Conservation (phyloP, 2,329 filamentous ascomycete genomes). For the Hymenotorrendiella dingleyae region DNA sequence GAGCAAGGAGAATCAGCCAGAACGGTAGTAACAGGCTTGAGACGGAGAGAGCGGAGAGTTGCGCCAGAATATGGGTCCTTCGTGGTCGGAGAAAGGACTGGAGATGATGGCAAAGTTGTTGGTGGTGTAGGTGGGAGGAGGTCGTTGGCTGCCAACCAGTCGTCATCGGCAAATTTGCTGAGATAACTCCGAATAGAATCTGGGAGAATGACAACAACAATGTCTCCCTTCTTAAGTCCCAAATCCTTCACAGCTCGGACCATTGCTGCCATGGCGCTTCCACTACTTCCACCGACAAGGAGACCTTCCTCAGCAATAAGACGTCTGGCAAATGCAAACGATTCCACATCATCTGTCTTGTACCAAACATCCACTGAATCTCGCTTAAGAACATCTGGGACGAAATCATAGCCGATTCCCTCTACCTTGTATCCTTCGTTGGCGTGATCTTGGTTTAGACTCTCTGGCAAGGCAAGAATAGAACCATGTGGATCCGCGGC, state of each 20-base stretch:
- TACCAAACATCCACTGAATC: slow-evolving; percentile 87
- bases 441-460: slow-evolving; percentile 70
- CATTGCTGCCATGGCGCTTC: slow-evolving; percentile 81
- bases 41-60: slow-evolving; percentile 73
- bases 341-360: slow-evolving; percentile 91
- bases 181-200: slow-evolving; percentile 97
- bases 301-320: slow-evolving; percentile 93
- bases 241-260: slow-evolving; percentile 72
- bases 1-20: slow-evolving; percentile 64
- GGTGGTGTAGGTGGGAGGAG: slow-evolving; percentile 63
- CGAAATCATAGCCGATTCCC: slow-evolving; percentile 97
- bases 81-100: slow-evolving; percentile 34
- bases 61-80: slow-evolving; percentile 69
- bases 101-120: slow-evolving; percentile 34
- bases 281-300: slow-evolving; percentile 87
- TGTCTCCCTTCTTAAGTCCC: slow-evolving; percentile 73
- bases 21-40: slow-evolving; percentile 92
- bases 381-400: slow-evolving; percentile 86
- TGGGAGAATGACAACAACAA: slow-evolving; percentile 84
- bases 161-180: slow-evolving; percentile 97
- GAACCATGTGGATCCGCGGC: slow-evolving; percentile 91
- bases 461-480: slow-evolving; percentile 76
- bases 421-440: slow-evolving; percentile 96
- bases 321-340: slow-evolving; percentile 82
- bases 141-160: slow-evolving; percentile 96